Evolutionary conservation across 2,329 filamentous ascomycete genomes (phyloP).

Genomic region (Penicillium sp.): DNA sequence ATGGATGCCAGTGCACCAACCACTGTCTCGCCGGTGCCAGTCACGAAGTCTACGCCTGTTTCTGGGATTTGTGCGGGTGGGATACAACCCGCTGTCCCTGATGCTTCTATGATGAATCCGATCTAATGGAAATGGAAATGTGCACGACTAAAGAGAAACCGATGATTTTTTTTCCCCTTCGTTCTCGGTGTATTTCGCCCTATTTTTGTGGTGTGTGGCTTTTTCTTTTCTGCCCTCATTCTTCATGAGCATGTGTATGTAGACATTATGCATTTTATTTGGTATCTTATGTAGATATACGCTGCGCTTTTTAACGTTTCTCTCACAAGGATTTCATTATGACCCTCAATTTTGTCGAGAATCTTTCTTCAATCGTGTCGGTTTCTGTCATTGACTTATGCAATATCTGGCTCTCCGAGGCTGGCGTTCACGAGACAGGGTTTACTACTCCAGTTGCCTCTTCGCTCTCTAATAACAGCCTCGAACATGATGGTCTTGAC

Average conservation of each 20-base stretch:
- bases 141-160: slow-evolving; percentile 10
- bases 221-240: background rate
- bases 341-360: too few relatives aligned
- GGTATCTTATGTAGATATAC: background rate
- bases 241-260: background rate
- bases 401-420: too few relatives aligned
- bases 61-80: background rate
- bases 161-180: background rate
- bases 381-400: too few relatives aligned
- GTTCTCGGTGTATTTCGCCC: background rate
- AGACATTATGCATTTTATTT: background rate
- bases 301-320: background rate
- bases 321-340: background rate
- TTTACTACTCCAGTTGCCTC: too few relatives aligned
- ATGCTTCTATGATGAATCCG: slow-evolving; percentile 37
- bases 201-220: background rate
- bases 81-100: slow-evolving; percentile 27
- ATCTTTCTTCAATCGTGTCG: too few relatives aligned
- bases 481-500: too few relatives aligned
- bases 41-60: slow-evolving; percentile 19
- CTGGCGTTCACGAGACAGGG: too few relatives aligned
- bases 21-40: slow-evolving; percentile 21
- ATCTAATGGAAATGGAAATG: slow-evolving; percentile 25
- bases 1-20: slow-evolving; percentile 23
- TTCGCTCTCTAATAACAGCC: too few relatives aligned